Evolutionary conservation across 2,329 filamentous ascomycete genomes (phyloP).

Genomic region (Hymenoscyphus fructigenus): DNA sequence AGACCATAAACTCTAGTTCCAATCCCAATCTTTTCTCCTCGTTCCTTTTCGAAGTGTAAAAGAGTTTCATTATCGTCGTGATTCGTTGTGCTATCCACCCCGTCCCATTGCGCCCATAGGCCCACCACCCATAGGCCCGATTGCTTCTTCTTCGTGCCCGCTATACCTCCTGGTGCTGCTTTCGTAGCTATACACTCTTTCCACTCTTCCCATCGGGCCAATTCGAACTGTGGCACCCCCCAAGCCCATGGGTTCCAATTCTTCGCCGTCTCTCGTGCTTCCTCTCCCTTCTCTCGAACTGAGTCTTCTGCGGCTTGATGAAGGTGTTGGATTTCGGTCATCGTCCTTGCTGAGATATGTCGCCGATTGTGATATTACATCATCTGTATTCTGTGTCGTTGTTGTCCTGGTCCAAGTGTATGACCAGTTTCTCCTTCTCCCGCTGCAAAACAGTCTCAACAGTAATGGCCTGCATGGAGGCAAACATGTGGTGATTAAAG

Average conservation of each 20-base stretch:
- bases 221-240: not conserved
- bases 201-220: conserved; percentile 3
- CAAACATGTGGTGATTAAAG: conserved; percentile 6
- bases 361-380: not conserved
- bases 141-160: not conserved
- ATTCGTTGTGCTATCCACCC: not conserved
- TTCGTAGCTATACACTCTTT: conserved; percentile 1
- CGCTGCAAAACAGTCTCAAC: conserved; percentile 1
- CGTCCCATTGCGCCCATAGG: not conserved
- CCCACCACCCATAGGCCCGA: not conserved
- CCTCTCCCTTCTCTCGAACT: not conserved
- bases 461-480: conserved; percentile 11
- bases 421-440: not conserved
- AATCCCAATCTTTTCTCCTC: not conserved
- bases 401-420: conserved; percentile 1
- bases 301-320: not conserved
- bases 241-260: not conserved
- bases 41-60: not conserved
- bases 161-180: not conserved
- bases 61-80: not conserved
- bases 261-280: not conserved
- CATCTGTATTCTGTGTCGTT: not conserved
- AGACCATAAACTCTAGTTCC: not conserved
- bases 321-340: not conserved
- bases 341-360: conserved; percentile 1